Evolutionary conservation across 2,329 filamentous ascomycete genomes (phyloP).

Genomic region (Zalaria obscura): DNA sequence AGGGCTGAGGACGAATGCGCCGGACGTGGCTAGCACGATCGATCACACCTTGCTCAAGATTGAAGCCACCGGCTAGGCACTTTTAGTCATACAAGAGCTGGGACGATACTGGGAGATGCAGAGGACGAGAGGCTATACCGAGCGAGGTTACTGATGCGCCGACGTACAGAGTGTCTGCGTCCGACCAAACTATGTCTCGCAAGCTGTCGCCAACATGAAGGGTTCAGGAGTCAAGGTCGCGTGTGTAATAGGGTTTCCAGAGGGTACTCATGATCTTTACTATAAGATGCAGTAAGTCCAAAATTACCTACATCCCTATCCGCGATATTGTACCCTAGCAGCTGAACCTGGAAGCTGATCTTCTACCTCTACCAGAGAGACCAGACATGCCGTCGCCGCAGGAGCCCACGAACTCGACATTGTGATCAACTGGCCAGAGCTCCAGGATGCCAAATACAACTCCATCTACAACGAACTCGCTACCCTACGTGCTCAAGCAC

Average conservation of each 20-base stretch:
- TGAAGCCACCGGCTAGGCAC: constrained; percentile 24
- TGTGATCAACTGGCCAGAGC: constrained; percentile 39
- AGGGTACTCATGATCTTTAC: constrained; percentile 38
- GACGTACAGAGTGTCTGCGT: constrained; percentile 39
- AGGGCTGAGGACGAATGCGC: constrained; percentile 4
- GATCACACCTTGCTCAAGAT: constrained; percentile 38
- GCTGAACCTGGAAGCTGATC: background rate
- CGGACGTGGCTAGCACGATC: constrained; percentile 18
- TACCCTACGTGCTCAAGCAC: constrained; percentile 34
- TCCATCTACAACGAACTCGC: constrained; percentile 39
- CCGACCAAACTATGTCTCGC: constrained; percentile 36
- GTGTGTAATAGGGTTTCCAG: constrained; percentile 46
- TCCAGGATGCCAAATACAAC: constrained; percentile 27
- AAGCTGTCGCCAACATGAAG: constrained; percentile 34
- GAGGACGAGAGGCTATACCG: no score
- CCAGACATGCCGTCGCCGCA: constrained; percentile 30
- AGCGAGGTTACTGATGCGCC: background rate
- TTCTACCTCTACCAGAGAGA: constrained; percentile 25
- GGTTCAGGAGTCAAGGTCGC: constrained; percentile 36
- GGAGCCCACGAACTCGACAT: constrained; percentile 45
- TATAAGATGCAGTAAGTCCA: constrained; percentile 28
- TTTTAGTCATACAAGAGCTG: no score
- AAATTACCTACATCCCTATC: background rate
- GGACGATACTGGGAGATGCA: no score
- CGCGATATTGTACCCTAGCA: background rate